Evolutionary conservation across 306 rosid species (phyloP).

Genomic region (Heteromeles arbutifolia): DNA sequence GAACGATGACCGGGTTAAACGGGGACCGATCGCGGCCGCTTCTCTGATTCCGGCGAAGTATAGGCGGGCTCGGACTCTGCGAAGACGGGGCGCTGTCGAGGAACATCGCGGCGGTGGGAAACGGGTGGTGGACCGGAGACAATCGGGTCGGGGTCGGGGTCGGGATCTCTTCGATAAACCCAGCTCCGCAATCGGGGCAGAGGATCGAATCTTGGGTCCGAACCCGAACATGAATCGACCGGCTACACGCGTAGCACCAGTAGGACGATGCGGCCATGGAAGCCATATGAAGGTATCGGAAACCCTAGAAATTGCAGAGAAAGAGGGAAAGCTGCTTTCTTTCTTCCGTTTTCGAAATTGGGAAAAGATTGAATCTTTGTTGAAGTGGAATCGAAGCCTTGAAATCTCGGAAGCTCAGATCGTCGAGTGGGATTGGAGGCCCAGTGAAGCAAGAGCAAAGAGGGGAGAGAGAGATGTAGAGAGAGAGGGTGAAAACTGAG

Average conservation of each 20-base stretch:
- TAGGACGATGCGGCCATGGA: conserved; percentile 39
- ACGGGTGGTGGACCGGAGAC: conserved; percentile 31
- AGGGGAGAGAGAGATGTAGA: neutral
- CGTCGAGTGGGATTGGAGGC: neutral
- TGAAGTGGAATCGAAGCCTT: neutral
- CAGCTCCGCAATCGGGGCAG: conserved; percentile 56
- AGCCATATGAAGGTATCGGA: conserved; percentile 25
- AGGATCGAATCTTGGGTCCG: conserved; percentile 25
- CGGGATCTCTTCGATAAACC: conserved; percentile 48
- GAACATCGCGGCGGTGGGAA: conserved; percentile 38
- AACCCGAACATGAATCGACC: conserved; percentile 33
- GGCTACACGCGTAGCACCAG: conserved; percentile 60
- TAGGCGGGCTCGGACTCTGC: conserved; percentile 28
- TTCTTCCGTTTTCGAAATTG: neutral
- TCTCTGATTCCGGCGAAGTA: conserved; percentile 32
- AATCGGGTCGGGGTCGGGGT: conserved; percentile 35
- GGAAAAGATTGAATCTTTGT: neutral
- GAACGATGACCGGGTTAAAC: conserved; percentile 57
- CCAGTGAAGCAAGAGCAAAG: neutral
- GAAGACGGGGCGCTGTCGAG: conserved; percentile 23
- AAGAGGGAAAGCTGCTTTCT: neutral
- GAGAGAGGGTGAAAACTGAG: neutral
- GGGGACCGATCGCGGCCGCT: conserved; percentile 52
- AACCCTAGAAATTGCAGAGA: neutral
- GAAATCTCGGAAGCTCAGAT: neutral